Base-by-base conservation (phyloP, 192 early-diverging fungal genomes). In the Coemansia sp. region DNA sequence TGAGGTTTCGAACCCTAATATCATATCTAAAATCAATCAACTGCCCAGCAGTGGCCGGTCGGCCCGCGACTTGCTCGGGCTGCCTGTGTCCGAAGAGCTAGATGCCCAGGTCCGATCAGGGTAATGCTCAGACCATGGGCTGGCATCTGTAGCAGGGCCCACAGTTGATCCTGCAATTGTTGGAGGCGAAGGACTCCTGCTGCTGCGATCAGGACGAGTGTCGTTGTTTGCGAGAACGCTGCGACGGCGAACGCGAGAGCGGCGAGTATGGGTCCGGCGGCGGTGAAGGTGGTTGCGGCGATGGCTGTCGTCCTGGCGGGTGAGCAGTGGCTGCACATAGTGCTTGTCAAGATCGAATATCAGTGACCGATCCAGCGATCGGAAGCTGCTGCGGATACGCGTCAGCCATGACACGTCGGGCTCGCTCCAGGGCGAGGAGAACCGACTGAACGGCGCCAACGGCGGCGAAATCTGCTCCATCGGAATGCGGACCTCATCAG, bases 271-370 rank as follows among this genome's bases (percentile, higher is more conserved):
- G 41, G 12, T 43, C 10, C 41, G 41, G 12, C 41, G 41, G 15
- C 41, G 41, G 35, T 23, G 15, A 47, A 17, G 50, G 23, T 27
- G 64, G 21, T 23, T 35, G 7, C 22, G 62, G 21, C 48, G 51
- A 14, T 38, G 62, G 39, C 58, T 56, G 14, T 29, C 12, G 59
- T 63, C 56, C 24, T 74, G 57, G 5, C 72, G 62, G 3, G 60
- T 72, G 41, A 79, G 67, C 29, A 79, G 43, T 21, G 76, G 76
- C 64, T 66, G 76, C 22, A 79, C 65, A 41, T 79, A 79, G 57
- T 79, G 48, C 37, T 56, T 55, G 67, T 79, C 76, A 49, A 79
- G 45, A 53, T 79, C 76, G 45, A 70, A 70, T 8, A 79, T 66
- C 47, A 79, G 61, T 27, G 76, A 79, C 29, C 76, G 70, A 24